phyloP scores from a whole-genome alignment of 2,329 filamentous ascomycete genomes.

The Diplodia scrobiculata region DNA sequence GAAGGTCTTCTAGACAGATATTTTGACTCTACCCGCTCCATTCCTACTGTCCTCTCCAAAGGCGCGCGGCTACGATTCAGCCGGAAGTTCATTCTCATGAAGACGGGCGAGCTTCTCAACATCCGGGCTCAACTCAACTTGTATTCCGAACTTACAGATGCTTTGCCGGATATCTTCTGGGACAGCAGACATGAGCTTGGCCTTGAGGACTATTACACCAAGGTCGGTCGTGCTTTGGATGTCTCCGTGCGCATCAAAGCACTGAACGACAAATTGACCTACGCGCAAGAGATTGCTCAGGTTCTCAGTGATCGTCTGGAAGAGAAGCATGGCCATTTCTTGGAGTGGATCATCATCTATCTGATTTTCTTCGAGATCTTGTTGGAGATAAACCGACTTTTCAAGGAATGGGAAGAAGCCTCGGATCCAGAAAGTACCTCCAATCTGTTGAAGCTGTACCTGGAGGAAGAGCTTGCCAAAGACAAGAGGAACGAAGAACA shows the following conservation, averaged over 20 bases:
- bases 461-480: conserved; percentile 19
- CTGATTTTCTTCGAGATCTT: conserved; percentile 90
- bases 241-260: conserved; percentile 88
- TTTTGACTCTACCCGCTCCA: conserved; percentile 80
- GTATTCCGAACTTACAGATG: conserved; percentile 94
- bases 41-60: conserved; percentile 74
- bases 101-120: conserved; percentile 87
- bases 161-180: conserved; percentile 95
- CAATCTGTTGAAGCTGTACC: conserved; percentile 44
- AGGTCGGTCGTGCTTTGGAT: conserved; percentile 85
- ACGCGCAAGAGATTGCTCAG: conserved; percentile 90
- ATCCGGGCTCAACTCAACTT: conserved; percentile 92
- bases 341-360: conserved; percentile 95
- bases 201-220: conserved; percentile 91
- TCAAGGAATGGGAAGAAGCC: conserved; percentile 60
- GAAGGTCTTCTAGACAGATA: conserved; percentile 81
- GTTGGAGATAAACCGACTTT: conserved; percentile 77
- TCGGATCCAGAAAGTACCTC: conserved; percentile 49
- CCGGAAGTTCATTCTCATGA: conserved; percentile 80
- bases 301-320: conserved; percentile 85
- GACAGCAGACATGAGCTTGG: conserved; percentile 85
- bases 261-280: conserved; percentile 96
- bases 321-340: conserved; percentile 81
- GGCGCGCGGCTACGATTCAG: conserved; percentile 62
- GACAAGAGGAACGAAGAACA: conserved; percentile 6